phyloP scores from a whole-genome alignment of 352 stramenopile genomes.

The Aphanomyces invadans region DNA sequence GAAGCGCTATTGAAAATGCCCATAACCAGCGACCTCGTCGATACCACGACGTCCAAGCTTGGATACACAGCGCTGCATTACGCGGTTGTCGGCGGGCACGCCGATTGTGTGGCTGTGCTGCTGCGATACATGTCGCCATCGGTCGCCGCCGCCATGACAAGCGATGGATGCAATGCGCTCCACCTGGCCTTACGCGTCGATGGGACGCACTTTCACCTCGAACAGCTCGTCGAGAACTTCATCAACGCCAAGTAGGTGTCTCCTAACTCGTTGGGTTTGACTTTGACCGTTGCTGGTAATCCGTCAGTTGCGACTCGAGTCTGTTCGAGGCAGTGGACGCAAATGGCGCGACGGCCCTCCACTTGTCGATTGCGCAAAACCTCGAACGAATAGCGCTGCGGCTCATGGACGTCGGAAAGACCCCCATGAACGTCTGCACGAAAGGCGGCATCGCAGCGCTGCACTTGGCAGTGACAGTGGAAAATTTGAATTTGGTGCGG shows the following conservation, averaged over 20 bases:
- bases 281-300: slow-evolving; percentile 1
- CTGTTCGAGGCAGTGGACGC: slow-evolving; percentile 45
- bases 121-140: slow-evolving; percentile 1
- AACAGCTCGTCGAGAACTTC: slow-evolving; percentile 42
- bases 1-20: background rate
- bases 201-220: slow-evolving; percentile 46
- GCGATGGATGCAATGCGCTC: slow-evolving; percentile 40
- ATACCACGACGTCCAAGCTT: background rate
- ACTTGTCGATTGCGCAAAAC: slow-evolving; percentile 57
- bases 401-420: slow-evolving; percentile 35
- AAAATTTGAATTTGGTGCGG: slow-evolving; percentile 40
- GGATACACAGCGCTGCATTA: slow-evolving; percentile 21
- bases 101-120: background rate
- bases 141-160: background rate
- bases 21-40: background rate
- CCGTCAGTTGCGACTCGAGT: slow-evolving; percentile 17
- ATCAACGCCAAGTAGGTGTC: slow-evolving; percentile 27
- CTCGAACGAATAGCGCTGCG: slow-evolving; percentile 38
- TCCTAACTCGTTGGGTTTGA: background rate
- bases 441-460: slow-evolving; percentile 46
- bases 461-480: slow-evolving; percentile 56
- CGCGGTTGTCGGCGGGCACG: slow-evolving; percentile 9
- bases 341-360: slow-evolving; percentile 40
- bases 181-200: slow-evolving; percentile 47
- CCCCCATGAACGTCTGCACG: slow-evolving; percentile 45